Base-by-base conservation (phyloP, 257 asterid genomes). In the Scutellaria baicalensis region DNA sequence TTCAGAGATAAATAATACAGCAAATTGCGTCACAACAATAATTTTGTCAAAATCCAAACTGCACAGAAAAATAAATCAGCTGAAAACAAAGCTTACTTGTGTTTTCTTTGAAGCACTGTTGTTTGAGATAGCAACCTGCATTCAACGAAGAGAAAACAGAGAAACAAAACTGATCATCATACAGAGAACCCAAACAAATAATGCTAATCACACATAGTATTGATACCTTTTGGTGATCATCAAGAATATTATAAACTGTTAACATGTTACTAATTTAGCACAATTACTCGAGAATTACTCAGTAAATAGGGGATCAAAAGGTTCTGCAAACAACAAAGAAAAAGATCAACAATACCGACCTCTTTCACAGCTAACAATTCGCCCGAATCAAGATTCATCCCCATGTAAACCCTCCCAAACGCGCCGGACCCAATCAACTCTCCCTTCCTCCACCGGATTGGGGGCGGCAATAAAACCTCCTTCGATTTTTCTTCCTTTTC, bases 381-480 rank as follows among this genome's bases (percentile, higher is more conserved):
- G 38, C 95, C 95, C 0, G 95, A 86, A 80, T 86, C 90, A n/a
- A 86, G 84, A 81, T 88, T 84, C 95, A 88, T 84, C 71, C 95
- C 95, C 92, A 88, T 86, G 75, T 84, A 80, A 20, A 88, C 95
- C 72, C 86, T 85, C 38, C 95, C 95, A 65, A 84, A 86, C 23
- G 89, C 95, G 43, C 95, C 95, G 57, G 86, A 81, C 6, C 95
- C 95, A 17, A 88, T 88, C 81, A 91, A 69, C 72, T 91, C 97
- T 77, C 97, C 97, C 72, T 84, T 91, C 84, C 96, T 73, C 97
- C 97, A 91, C 78, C 95, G 82, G 72, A 91, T 89, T 59, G 79
- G 72, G 49, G 88, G 75, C 62, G 72, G 82, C 77, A 59, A 52
- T n/a, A 51, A 21, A 21, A 51, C 82, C 62, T 62, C 85, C 56